Evolutionary conservation across 163 green algal species (phyloP).

Genomic region (Dunaliella salina): DNA sequence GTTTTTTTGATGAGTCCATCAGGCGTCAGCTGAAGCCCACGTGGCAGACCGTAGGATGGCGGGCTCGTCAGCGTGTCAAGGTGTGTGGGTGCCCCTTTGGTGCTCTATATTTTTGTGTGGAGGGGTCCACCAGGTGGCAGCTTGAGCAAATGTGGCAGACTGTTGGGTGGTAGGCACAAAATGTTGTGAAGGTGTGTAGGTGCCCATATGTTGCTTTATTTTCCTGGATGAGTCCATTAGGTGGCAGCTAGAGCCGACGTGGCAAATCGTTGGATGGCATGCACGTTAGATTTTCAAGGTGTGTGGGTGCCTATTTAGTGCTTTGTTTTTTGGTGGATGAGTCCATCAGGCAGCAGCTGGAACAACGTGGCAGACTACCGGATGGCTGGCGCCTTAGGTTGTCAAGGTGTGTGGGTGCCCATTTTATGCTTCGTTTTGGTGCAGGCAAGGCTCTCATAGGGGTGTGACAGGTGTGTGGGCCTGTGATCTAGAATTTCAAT

Average conservation of each 20-base stretch:
- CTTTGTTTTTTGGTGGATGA: too few relatives aligned
- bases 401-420: not conserved
- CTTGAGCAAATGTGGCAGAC: conserved; percentile 87
- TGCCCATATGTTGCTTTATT: too few relatives aligned
- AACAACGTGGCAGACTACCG: conserved; percentile 85
- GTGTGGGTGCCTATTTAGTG: too few relatives aligned
- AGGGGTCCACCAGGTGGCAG: conserved; percentile 70
- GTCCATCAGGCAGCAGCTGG: conserved; percentile 79
- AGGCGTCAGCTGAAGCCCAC: conserved; percentile 78
- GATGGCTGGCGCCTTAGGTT: conserved; percentile 28
- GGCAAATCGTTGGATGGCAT: conserved; percentile 74
- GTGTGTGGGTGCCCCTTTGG: too few relatives aligned
- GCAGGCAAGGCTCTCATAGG: too few relatives aligned
- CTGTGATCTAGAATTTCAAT: too few relatives aligned
- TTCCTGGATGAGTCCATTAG: conserved; percentile 62
- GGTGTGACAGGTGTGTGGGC: too few relatives aligned
- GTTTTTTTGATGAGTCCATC: conserved; percentile 61
- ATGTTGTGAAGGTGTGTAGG: conserved; percentile 22
- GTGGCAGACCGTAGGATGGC: conserved; percentile 79
- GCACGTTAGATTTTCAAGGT: conserved; percentile 30
- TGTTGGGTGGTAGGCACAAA: conserved; percentile 51
- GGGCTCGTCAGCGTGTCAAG: conserved; percentile 22
- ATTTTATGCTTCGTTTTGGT: too few relatives aligned
- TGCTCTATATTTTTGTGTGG: too few relatives aligned
- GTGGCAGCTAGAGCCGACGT: conserved; percentile 83